Conservation (phyloP, 768 basidiomycete genomes). For the Lyophyllum decastes region DNA sequence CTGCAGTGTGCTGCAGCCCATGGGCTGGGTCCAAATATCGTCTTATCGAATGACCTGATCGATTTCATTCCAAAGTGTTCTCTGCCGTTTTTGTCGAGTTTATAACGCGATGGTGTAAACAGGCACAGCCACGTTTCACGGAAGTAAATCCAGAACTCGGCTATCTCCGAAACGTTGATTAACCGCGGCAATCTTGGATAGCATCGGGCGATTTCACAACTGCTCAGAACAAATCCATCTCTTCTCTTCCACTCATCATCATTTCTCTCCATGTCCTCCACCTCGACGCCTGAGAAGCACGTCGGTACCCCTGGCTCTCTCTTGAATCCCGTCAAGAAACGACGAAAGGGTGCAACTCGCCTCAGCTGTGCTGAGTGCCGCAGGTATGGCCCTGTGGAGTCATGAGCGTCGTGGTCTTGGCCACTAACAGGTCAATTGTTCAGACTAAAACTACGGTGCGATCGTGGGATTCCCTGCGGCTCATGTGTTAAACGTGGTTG, state of each 20-base stretch:
- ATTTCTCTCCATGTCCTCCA: conserved; percentile 33
- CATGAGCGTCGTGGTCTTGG: background rate
- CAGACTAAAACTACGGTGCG: conserved; percentile 73
- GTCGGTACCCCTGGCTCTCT: conserved; percentile 19
- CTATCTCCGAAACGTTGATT: conserved; percentile 16
- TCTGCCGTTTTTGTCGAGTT: background rate
- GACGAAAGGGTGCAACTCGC: conserved; percentile 72
- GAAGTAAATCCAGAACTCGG: conserved; percentile 20
- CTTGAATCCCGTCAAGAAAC: conserved; percentile 49
- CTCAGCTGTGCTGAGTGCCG: conserved; percentile 82
- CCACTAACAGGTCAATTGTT: conserved; percentile 8
- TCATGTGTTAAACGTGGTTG: conserved; percentile 82
- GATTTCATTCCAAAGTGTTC: background rate
- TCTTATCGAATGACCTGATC: background rate
- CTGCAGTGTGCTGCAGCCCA: background rate
- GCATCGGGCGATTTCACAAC: background rate
- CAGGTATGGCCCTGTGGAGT: conserved; percentile 42
- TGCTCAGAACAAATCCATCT: conserved; percentile 6
- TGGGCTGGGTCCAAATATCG: background rate
- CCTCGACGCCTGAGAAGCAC: conserved; percentile 31
- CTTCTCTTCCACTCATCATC: conserved; percentile 25
- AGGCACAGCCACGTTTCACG: conserved; percentile 18
- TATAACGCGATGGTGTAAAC: background rate
- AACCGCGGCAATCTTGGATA: conserved; percentile 15
- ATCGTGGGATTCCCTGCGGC: conserved; percentile 75